These are phyloP conservation scores for Lichtheimia corymbifera DNA, from an alignment of 371 early-diverging fungal genomes.

Conservation along the genomic window DNA sequence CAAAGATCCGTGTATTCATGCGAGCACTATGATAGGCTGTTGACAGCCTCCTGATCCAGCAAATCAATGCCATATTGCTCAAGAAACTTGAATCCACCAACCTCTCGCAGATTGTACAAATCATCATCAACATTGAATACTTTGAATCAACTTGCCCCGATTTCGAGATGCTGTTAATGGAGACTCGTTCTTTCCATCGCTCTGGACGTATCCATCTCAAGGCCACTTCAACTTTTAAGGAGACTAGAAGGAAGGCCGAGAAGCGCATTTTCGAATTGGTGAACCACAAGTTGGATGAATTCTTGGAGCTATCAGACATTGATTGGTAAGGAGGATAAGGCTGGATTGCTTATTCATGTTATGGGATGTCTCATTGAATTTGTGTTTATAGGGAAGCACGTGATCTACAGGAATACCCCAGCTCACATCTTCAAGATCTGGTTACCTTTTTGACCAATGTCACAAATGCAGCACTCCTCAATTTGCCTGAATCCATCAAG, in stretches of 20 bases:
- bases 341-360: background rate
- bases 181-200: constrained; percentile 62
- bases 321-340: constrained; percentile 62
- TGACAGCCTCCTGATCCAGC: constrained; percentile 75
- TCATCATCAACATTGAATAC: constrained; percentile 80
- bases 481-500: constrained; percentile 70
- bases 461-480: constrained; percentile 69
- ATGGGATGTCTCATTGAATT: background rate
- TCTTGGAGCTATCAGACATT: constrained; percentile 79
- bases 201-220: constrained; percentile 65
- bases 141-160: constrained; percentile 77
- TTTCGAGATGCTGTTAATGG: constrained; percentile 77
- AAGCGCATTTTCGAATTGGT: constrained; percentile 81
- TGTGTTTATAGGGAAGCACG: constrained; percentile 27
- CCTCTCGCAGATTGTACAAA: constrained; percentile 79
- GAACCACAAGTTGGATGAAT: constrained; percentile 81
- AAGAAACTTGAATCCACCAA: constrained; percentile 68
- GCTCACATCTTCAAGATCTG: constrained; percentile 72
- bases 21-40: constrained; percentile 55
- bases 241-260: constrained; percentile 73
- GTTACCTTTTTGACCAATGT: constrained; percentile 71
- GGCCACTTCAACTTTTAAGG: constrained; percentile 72
- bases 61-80: constrained; percentile 71
- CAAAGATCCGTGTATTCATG: background rate
- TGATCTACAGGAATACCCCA: constrained; percentile 52